Evolutionary conservation across 371 early-diverging fungal genomes (phyloP).

Genomic region (Mortierella sp.): DNA sequence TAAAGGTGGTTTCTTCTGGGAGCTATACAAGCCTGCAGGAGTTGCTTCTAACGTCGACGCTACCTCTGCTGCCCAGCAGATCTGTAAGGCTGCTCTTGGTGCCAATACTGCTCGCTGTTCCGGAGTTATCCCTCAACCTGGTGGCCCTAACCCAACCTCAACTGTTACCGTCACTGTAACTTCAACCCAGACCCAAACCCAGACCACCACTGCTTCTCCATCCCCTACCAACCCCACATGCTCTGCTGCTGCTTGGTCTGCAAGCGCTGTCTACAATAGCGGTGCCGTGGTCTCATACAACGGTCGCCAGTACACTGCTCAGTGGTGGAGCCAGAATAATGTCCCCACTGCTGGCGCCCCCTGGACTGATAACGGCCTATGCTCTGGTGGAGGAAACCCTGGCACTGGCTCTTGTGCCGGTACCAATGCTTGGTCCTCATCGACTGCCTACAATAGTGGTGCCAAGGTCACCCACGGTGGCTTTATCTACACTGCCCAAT

Average conservation of each 20-base stretch:
- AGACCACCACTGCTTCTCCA: conserved; percentile 2
- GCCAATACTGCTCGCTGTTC: conserved; percentile 49
- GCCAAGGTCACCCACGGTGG: conserved; percentile 61
- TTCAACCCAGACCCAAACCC: conserved; percentile 11
- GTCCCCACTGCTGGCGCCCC: conserved; percentile 50
- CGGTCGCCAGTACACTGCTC: conserved; percentile 51
- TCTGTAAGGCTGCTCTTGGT: conserved; percentile 56
- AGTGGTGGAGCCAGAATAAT: conserved; percentile 59
- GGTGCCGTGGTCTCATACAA: conserved; percentile 64
- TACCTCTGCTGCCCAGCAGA: conserved; percentile 42
- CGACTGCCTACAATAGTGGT: conserved; percentile 60
- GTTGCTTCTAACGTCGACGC: conserved; percentile 34
- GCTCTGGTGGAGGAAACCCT: conserved; percentile 25
- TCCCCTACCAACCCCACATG: conserved; percentile 35
- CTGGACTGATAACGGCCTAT: conserved; percentile 51
- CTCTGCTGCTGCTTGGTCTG: conserved; percentile 52
- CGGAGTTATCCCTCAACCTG: conserved; percentile 46
- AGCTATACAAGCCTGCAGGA: conserved; percentile 50
- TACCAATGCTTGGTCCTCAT: conserved; percentile 44
- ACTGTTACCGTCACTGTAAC: conserved; percentile 12
- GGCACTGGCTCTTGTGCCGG: conserved; percentile 27
- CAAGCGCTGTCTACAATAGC: conserved; percentile 55
- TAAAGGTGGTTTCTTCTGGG: conserved; percentile 58
- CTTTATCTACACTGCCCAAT: conserved; percentile 55
- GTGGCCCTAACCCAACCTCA: conserved; percentile 20